Evolutionary conservation across 73 alveolate genomes (phyloP).

Genomic region (Blepharisma stoltei): DNA sequence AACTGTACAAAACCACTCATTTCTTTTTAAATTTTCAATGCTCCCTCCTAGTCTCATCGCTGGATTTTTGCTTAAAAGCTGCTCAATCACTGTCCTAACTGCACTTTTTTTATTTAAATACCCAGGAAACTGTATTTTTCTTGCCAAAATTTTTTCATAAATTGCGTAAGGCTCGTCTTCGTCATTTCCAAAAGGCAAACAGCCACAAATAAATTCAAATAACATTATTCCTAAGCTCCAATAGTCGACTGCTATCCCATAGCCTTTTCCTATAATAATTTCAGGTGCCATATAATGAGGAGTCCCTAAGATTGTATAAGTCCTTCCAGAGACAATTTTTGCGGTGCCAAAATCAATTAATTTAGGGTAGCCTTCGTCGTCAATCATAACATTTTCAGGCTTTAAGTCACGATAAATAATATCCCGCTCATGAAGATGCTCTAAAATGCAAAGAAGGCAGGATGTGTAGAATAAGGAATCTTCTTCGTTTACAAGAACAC

Average conservation of each 20-base stretch:
- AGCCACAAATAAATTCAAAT: conserved; percentile 76
- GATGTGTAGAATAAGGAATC: conserved; percentile 57
- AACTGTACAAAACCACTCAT: conserved; percentile 44
- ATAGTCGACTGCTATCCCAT: conserved; percentile 62
- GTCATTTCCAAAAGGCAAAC: conserved; percentile 76
- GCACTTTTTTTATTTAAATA: conserved; percentile 48
- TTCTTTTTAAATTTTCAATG: conserved; percentile 42
- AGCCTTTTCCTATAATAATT: conserved; percentile 71
- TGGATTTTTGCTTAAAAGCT: conserved; percentile 41
- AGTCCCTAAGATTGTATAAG: conserved; percentile 61
- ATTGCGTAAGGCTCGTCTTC: conserved; percentile 77
- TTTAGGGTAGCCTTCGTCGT: conserved; percentile 55
- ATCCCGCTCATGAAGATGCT: conserved; percentile 57
- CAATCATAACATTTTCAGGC: conserved; percentile 79
- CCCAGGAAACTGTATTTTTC: conserved; percentile 55
- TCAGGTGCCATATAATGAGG: conserved; percentile 83
- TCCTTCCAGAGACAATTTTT: conserved; percentile 47
- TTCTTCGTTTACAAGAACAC: not conserved
- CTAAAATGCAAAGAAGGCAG: conserved; percentile 54
- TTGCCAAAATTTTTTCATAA: conserved; percentile 61
- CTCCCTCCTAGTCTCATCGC: conserved; percentile 51
- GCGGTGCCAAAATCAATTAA: conserved; percentile 72
- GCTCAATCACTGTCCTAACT: conserved; percentile 38
- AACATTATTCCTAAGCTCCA: conserved; percentile 72
- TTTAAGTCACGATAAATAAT: conserved; percentile 66